phyloP scores from a whole-genome alignment of 1,139 yeast species.

The Suhomyces guaymorum region DNA sequence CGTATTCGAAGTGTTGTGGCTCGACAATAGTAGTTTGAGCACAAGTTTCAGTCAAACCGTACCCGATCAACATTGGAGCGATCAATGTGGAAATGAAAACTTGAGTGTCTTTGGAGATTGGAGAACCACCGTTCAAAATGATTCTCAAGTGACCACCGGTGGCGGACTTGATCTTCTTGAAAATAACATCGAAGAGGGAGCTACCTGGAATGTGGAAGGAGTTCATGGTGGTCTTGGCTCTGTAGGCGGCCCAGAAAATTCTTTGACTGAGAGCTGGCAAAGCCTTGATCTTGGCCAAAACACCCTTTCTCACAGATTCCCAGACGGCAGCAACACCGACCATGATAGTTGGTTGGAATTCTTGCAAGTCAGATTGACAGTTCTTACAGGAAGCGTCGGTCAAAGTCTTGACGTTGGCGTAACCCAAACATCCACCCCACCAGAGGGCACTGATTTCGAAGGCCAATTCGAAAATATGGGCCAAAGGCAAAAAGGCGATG shows the following conservation, averaged over 20 bases:
- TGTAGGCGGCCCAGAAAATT: slow-evolving; percentile 86
- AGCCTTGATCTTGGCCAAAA: slow-evolving; percentile 68
- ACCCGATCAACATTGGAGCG: slow-evolving; percentile 91
- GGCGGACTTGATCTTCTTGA: slow-evolving; percentile 88
- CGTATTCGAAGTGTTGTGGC: slow-evolving; percentile 65
- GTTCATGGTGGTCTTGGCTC: slow-evolving; percentile 63
- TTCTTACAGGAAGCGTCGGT: slow-evolving; percentile 80
- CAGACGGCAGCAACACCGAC: slow-evolving; percentile 99
- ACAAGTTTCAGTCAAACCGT: slow-evolving; percentile 95
- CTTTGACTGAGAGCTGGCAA: slow-evolving; percentile 71
- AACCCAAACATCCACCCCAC: slow-evolving; percentile 92
- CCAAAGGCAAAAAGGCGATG: slow-evolving; percentile 89
- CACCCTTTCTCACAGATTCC: slow-evolving; percentile 95
- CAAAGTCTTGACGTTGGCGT: slow-evolving; percentile 90
- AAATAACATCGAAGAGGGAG: slow-evolving; percentile 60
- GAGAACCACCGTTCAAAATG: slow-evolving; percentile 92
- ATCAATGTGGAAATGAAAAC: slow-evolving; percentile 71
- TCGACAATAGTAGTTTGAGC: slow-evolving; percentile 80
- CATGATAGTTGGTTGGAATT: slow-evolving; percentile 90
- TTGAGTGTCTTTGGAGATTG: slow-evolving; percentile 86
- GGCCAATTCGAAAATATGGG: slow-evolving; percentile 91
- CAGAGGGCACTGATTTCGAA: slow-evolving; percentile 77
- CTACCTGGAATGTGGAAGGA: slow-evolving; percentile 75
- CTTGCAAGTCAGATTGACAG: slow-evolving; percentile 84
- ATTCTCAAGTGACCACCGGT: slow-evolving; percentile 87